Conservation (phyloP, 2,329 filamentous ascomycete species). For the Fonsecaea erecta region DNA sequence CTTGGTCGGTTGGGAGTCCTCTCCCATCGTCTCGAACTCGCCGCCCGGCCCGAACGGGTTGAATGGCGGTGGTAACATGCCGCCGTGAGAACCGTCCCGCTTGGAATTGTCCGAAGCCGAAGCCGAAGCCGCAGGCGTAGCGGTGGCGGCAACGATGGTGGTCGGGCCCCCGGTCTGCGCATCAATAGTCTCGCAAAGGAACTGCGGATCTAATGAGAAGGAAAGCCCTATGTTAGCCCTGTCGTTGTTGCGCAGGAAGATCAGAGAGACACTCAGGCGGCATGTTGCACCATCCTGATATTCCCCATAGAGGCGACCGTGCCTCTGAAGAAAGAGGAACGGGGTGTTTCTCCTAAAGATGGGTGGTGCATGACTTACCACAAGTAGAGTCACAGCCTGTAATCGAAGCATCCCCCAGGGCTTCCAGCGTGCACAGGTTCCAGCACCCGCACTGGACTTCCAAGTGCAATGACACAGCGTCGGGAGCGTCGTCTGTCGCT, state of each 20-base stretch:
- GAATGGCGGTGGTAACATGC: background rate
- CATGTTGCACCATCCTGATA: background rate
- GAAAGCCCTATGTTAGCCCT: background rate
- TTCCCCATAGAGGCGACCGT: background rate
- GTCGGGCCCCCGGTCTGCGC: background rate
- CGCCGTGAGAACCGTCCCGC: background rate
- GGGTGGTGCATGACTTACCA: background rate
- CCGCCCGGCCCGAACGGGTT: background rate
- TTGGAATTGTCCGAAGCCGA: background rate
- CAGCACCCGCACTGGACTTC: slow-evolving; percentile 1
- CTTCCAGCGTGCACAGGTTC: slow-evolving; percentile 3
- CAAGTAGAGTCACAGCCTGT: background rate
- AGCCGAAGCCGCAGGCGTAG: background rate
- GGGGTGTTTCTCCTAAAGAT: background rate
- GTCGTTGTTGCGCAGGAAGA: background rate
- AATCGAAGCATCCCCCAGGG: background rate
- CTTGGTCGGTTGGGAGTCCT: background rate
- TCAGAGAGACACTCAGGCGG: background rate
- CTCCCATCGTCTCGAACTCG: background rate
- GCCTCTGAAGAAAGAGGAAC: background rate
- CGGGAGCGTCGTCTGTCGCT: background rate
- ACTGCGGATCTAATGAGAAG: background rate
- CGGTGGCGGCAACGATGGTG: background rate
- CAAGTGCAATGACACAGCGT: background rate
- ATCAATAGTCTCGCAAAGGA: background rate